Conservation (phyloP, 2,329 filamentous ascomycete species). For the Emmonsiellopsis sp. region DNA sequence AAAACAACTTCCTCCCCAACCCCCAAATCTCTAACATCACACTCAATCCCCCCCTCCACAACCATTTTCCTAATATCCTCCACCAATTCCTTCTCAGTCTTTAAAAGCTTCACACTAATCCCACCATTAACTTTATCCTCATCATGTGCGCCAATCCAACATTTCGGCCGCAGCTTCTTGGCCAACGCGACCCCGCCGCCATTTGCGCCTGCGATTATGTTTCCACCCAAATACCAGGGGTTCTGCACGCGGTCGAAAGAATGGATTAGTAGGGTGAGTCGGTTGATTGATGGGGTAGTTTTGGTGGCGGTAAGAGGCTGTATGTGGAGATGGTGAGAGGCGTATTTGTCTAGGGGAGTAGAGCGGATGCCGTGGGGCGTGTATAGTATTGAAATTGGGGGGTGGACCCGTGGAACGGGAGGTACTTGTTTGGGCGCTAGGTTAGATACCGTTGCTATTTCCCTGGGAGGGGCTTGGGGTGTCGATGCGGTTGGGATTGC, state of each 20-base stretch:
- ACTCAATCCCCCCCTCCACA: neutral
- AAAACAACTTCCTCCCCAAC: neutral
- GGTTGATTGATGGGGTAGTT: slow-evolving; percentile 46
- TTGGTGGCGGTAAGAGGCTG: slow-evolving; percentile 10
- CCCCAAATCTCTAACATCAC: neutral
- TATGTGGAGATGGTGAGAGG: neutral
- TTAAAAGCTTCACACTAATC: neutral
- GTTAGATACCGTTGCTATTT: neutral
- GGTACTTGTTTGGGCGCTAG: neutral
- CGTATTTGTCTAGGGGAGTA: neutral
- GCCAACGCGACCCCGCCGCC: slow-evolving; percentile 26
- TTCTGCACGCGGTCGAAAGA: slow-evolving; percentile 43
- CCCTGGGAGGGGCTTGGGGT: neutral
- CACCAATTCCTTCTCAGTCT: slow-evolving; percentile 9
- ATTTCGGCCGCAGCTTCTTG: neutral
- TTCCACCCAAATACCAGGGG: slow-evolving; percentile 45
- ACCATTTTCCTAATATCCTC: neutral
- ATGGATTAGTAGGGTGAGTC: slow-evolving; percentile 43
- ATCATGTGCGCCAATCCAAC: neutral
- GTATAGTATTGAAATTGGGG: neutral
- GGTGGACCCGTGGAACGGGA: neutral
- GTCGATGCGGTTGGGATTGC: neutral
- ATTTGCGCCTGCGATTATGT: slow-evolving; percentile 40
- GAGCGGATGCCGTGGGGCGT: neutral
- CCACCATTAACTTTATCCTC: neutral